Conservation (phyloP, 371 early-diverging fungal genomes). For the Smittium culicis region DNA sequence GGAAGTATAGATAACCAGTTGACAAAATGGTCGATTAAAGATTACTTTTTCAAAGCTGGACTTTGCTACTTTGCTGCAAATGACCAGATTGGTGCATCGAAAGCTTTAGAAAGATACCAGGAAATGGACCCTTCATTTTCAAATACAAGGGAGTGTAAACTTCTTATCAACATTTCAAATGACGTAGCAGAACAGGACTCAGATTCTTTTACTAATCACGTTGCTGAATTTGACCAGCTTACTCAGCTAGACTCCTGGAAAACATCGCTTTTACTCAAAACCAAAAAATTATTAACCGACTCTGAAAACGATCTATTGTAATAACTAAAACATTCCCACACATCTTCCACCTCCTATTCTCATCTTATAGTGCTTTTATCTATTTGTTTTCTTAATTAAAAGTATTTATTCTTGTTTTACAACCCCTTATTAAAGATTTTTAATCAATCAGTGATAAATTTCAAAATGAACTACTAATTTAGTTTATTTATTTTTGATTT, state of each 20-base stretch:
- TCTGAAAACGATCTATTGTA: conserved; percentile 35
- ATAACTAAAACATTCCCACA: too few species aligned
- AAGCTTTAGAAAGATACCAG: conserved; percentile 62
- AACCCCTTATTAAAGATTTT: too few species aligned
- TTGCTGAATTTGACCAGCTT: conserved; percentile 68
- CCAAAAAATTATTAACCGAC: conserved; percentile 70
- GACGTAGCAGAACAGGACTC: conserved; percentile 65
- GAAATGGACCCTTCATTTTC: conserved; percentile 74
- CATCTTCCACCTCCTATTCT: too few species aligned
- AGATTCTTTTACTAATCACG: conserved; percentile 63
- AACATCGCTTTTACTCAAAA: conserved; percentile 68
- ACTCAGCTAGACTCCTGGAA: conserved; percentile 91
- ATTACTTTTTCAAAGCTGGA: conserved; percentile 87
- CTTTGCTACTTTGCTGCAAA: conserved; percentile 65
- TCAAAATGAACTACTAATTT: too few species aligned
- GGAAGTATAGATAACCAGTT: conserved; percentile 73
- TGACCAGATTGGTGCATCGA: conserved; percentile 47
- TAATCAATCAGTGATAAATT: too few species aligned
- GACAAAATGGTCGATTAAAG: conserved; percentile 85
- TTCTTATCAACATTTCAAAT: too few species aligned
- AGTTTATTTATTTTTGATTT: too few species aligned
- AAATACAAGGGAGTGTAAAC: conserved; percentile 68
- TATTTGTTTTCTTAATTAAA: too few species aligned
- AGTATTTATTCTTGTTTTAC: too few species aligned
- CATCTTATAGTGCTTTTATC: too few species aligned